Base-by-base conservation (phyloP, 257 asterid species). In the Solanum etuberosum region DNA sequence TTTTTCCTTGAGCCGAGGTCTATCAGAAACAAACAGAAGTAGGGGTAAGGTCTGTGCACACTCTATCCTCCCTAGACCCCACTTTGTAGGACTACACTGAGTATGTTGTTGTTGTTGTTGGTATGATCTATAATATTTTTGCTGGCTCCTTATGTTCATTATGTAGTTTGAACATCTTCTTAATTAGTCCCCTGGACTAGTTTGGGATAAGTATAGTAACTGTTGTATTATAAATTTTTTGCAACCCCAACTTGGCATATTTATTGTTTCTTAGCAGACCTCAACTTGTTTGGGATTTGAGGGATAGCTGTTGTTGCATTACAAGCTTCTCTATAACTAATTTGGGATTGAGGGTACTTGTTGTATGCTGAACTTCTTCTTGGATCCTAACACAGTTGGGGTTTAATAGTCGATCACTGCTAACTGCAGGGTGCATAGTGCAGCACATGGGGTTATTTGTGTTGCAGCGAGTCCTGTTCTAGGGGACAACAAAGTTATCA, bases 391-490 rank as follows among this genome's bases (percentile, higher is more conserved):
- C 20, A 18, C 10, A 61, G 42, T 38, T 83, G 81, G 84, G 40
- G 23, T 27, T 35, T 77, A 54, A 20, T 70, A 42, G 23, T 25
- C 20, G 1, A 42, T 42, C 43, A 76, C 86, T 86, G 38, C 43
- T 54, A 18, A 25, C 84, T 87, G 70, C 90, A 92, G 94, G 99
- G 96, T 90, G 51, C 98, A 97, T 91, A 91, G 93, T 61, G 97
- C 99, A 34, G 96, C 99, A 88, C 99, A 97, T 84, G 99, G 99
- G 77, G 91, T 95, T 16, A 91, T 93, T 46, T 91, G 98, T 87
- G 86, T 97, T 86, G 94, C 89, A 18, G 90, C 94, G 21, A 88
- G 90, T 89, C 86, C 92, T 88, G 85, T 85, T 43, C 81, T 90
- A 63, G 97, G 94, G 23, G 97, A 93, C 42, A 91, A 88, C 88